Conservation (phyloP, 305 asterid species). For the Solanum hybrid region DNA sequence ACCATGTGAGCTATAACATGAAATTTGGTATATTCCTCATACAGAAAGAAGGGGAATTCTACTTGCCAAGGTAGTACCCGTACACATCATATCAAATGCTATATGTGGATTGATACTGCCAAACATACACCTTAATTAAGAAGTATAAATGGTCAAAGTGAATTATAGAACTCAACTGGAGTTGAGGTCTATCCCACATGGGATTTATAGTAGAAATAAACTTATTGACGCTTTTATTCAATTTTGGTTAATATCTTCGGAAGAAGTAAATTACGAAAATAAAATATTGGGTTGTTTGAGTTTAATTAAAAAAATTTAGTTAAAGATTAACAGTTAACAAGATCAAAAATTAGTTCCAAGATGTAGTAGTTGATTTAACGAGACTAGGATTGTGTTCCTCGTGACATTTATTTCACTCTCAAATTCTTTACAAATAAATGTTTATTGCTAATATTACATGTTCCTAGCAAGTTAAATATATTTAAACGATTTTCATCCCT, state of each 20-base stretch:
- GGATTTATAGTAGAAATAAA: neutral
- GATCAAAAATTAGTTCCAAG: neutral
- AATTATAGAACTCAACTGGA: neutral
- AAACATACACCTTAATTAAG: neutral
- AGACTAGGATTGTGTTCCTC: neutral
- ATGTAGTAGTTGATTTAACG: neutral
- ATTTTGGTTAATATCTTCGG: neutral
- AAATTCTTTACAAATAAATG: neutral
- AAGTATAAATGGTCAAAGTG: neutral
- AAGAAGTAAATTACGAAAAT: neutral
- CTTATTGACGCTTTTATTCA: neutral
- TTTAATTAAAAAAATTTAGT: no score
- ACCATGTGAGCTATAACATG: neutral
- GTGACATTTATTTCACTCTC: neutral
- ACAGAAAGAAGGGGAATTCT: neutral
- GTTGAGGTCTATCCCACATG: neutral
- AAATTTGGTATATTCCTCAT: neutral
- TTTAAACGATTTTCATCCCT: neutral
- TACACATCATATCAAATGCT: neutral
- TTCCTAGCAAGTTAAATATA: neutral
- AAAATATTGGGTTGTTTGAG: neutral
- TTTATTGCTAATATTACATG: no score
- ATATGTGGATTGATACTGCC: neutral
- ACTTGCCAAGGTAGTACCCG: neutral
- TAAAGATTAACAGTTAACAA: neutral